Percentiles rank a stretch among this genome's conserved stretches.
These are phyloP conservation scores for Coprinopsis cinerea DNA, from an alignment of 768 basidiomycete species.

Conservation along the genomic window DNA sequence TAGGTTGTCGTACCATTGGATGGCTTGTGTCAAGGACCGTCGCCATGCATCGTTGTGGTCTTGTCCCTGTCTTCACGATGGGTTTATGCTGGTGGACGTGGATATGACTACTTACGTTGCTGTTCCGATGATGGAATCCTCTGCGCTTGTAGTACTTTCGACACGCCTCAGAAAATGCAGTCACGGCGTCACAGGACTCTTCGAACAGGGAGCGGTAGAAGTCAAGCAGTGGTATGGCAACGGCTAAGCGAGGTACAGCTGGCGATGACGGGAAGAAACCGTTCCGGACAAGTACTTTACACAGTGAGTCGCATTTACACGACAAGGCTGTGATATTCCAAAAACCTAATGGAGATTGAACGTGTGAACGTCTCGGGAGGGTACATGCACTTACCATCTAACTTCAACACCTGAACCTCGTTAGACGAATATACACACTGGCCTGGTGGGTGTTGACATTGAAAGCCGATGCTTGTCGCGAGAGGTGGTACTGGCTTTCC, in stretches of 20 bases:
- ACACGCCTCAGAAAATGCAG: slow-evolving; percentile 10
- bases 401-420: neutral
- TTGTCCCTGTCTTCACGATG: slow-evolving; percentile 12
- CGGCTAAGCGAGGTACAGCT: slow-evolving; percentile 10
- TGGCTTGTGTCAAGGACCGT: slow-evolving; percentile 15
- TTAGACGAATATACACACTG: neutral
- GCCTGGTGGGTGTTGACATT: neutral
- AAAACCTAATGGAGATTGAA: neutral
- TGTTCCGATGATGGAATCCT: slow-evolving; percentile 5
- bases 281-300: slow-evolving; percentile 20
- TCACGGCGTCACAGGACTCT: slow-evolving; percentile 15
- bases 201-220: slow-evolving; percentile 14
- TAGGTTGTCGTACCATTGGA: slow-evolving; percentile 20
- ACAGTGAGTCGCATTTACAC: slow-evolving; percentile 14
- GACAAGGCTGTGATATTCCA: neutral
- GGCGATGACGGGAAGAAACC: slow-evolving; percentile 15
- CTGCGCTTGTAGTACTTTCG: slow-evolving; percentile 9
- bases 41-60: slow-evolving; percentile 18
- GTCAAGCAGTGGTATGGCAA: slow-evolving; percentile 13
- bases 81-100: too few species aligned
- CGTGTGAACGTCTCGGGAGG: too few species aligned
- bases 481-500: too few species aligned
- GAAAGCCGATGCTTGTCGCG: neutral
- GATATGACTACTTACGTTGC: neutral
- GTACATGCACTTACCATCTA: neutral